Percentiles rank a stretch among this genome's conserved stretches.
phyloP scores from a whole-genome alignment of 2,329 filamentous ascomycete species.

The Ophiostoma piceae region DNA sequence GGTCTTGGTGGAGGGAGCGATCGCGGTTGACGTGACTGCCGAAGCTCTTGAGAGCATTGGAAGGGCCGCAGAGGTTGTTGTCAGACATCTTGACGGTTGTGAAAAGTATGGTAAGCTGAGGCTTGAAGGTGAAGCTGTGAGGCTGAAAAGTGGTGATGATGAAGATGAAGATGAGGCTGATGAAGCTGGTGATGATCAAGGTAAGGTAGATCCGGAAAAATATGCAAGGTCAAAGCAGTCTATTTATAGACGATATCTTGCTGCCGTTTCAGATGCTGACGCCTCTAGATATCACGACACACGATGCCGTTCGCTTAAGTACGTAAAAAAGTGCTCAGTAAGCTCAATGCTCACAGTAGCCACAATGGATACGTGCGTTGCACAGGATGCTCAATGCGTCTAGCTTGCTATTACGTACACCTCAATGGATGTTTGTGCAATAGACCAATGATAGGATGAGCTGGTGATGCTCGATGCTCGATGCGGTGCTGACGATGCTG shows the following conservation, averaged over 20 bases:
- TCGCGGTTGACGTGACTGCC: constrained; percentile 65
- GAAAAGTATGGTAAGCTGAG: neutral
- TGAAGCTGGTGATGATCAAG: neutral
- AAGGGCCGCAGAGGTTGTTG: constrained; percentile 60
- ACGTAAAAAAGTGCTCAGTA: too few species aligned
- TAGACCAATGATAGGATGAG: neutral
- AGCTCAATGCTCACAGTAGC: neutral
- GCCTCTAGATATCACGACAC: neutral
- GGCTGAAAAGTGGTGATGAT: neutral
- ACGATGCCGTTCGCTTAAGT: neutral
- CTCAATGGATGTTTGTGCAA: neutral
- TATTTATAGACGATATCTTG: neutral
- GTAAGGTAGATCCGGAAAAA: neutral
- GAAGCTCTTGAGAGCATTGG: constrained; percentile 64
- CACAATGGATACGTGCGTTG: neutral
- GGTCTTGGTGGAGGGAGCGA: constrained; percentile 68
- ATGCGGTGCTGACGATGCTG: neutral
- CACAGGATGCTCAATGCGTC: neutral
- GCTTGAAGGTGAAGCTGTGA: neutral
- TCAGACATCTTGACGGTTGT: constrained; percentile 36
- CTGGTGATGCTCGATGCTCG: too few species aligned
- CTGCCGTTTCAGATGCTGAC: neutral
- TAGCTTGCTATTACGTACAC: neutral
- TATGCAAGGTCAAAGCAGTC: neutral
- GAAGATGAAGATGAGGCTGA: too few species aligned